Percentiles rank a stretch among this genome's conserved stretches.
Evolutionary conservation across 805 yeast species (phyloP).

Genomic region (Huiozyma sinensis): DNA sequence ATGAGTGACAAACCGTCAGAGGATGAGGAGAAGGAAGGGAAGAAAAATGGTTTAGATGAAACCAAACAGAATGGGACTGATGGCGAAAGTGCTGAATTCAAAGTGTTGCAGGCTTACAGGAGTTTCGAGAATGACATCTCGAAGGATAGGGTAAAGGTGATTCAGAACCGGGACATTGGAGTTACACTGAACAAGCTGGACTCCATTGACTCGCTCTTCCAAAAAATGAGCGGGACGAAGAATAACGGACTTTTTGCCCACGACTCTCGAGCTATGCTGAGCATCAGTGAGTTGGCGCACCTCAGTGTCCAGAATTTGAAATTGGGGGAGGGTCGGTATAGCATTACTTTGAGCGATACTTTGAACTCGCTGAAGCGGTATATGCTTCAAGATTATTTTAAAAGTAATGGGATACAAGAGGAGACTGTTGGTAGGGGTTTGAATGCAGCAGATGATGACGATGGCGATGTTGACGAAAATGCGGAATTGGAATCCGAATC

Average conservation of each 20-base stretch:
- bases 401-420: conserved; percentile 13
- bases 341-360: conserved; percentile 40
- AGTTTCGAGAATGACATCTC: conserved; percentile 20
- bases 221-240: conserved; percentile 30
- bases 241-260: conserved; percentile 39
- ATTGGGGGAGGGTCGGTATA: conserved; percentile 44
- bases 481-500: conserved; percentile 7
- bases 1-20: no score
- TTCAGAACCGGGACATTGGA: conserved; percentile 47
- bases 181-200: conserved; percentile 36
- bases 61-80: neutral
- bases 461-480: conserved; percentile 13
- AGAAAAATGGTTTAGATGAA: no score
- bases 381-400: conserved; percentile 28
- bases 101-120: conserved; percentile 27
- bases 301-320: conserved; percentile 52
- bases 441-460: conserved; percentile 7
- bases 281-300: conserved; percentile 52
- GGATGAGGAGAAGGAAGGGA: no score
- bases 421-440: neutral
- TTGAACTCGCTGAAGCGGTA: conserved; percentile 29
- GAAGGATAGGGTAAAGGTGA: conserved; percentile 38
- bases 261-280: conserved; percentile 55
- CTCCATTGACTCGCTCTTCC: conserved; percentile 38
- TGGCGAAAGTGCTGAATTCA: conserved; percentile 8